These are phyloP conservation scores for Pseudopyrenochaeta lycopersici DNA, from an alignment of 2,329 filamentous ascomycete species.

Conservation along the genomic window DNA sequence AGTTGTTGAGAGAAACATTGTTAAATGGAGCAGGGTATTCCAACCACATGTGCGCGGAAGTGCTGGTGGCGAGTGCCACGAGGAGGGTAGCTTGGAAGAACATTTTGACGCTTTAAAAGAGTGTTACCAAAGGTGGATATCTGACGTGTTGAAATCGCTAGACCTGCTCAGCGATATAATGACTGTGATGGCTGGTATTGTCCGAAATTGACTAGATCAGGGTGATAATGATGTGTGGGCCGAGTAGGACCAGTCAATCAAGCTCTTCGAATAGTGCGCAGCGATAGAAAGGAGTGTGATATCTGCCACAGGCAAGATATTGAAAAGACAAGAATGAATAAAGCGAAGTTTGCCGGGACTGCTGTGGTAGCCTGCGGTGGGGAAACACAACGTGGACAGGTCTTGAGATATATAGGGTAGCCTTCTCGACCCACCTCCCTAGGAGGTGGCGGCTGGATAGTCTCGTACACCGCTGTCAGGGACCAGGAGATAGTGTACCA, in stretches of 20 bases:
- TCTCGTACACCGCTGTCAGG: constrained; percentile 20
- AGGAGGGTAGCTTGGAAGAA: constrained; percentile 63
- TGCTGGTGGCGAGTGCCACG: constrained; percentile 64
- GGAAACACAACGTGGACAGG: constrained; percentile 26
- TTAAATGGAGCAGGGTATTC: constrained; percentile 70
- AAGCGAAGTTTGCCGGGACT: constrained; percentile 30
- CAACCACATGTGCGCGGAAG: constrained; percentile 81
- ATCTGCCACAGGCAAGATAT: constrained; percentile 49
- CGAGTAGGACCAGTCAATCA: constrained; percentile 23
- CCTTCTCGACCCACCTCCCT: constrained; percentile 21
- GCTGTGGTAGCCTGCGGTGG: constrained; percentile 34
- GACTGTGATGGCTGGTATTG: constrained; percentile 23
- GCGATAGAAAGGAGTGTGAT: constrained; percentile 40
- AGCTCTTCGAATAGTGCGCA: constrained; percentile 31
- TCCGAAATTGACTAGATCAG: constrained; percentile 11
- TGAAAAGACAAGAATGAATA: constrained; percentile 27
- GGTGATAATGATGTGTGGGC: constrained; percentile 7
- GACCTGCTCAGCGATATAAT: constrained; percentile 49
- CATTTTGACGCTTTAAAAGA: constrained; percentile 50
- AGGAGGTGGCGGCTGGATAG: constrained; percentile 28
- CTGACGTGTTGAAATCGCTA: constrained; percentile 43
- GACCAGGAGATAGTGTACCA: constrained; percentile 31
- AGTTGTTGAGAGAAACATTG: constrained; percentile 62
- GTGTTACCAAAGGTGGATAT: constrained; percentile 23
- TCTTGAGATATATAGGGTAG: constrained; percentile 31